Percentiles rank a stretch among this genome's conserved stretches.
phyloP scores from a whole-genome alignment of 1,284 basidiomycete species.

The Sanghuangporus weigelae region DNA sequence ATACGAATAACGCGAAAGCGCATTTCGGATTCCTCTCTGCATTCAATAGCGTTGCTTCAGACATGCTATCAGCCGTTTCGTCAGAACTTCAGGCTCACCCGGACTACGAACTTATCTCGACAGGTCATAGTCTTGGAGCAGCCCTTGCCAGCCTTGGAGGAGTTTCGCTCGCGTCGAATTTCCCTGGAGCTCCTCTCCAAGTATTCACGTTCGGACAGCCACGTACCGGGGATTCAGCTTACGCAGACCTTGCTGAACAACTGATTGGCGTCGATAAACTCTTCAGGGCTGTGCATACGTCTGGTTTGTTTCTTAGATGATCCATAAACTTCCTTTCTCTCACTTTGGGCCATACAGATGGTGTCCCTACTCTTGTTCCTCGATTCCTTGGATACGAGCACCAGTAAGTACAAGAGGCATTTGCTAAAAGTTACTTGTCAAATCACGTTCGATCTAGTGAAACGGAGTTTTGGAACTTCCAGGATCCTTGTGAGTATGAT shows the following conservation, averaged over 20 bases:
- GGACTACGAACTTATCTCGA: constrained; percentile 36
- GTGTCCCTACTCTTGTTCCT: constrained; percentile 13
- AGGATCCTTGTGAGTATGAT: constrained; percentile 8
- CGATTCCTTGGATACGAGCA: constrained; percentile 9
- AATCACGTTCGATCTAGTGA: not conserved
- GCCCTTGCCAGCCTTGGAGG: constrained; percentile 40
- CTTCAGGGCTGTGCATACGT: constrained; percentile 28
- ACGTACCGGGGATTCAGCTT: constrained; percentile 39
- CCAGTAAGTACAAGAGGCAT: not conserved
- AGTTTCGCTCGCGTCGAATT: constrained; percentile 35
- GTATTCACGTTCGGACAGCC: constrained; percentile 47
- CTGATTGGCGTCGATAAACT: constrained; percentile 31
- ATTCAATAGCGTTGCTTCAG: constrained; percentile 33
- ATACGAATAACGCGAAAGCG: not conserved
- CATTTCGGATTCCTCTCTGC: constrained; percentile 12
- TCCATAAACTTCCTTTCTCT: not conserved
- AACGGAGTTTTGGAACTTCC: constrained; percentile 15
- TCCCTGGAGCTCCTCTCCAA: constrained; percentile 31
- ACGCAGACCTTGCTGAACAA: constrained; percentile 36
- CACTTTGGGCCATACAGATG: not conserved
- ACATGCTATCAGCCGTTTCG: constrained; percentile 25
- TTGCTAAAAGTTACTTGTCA: not conserved
- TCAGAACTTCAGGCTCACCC: constrained; percentile 26
- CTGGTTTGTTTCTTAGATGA: not conserved
- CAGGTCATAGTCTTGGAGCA: constrained; percentile 47